Base-by-base conservation (phyloP, 1,284 basidiomycete species). In the Malassezia japonica region DNA sequence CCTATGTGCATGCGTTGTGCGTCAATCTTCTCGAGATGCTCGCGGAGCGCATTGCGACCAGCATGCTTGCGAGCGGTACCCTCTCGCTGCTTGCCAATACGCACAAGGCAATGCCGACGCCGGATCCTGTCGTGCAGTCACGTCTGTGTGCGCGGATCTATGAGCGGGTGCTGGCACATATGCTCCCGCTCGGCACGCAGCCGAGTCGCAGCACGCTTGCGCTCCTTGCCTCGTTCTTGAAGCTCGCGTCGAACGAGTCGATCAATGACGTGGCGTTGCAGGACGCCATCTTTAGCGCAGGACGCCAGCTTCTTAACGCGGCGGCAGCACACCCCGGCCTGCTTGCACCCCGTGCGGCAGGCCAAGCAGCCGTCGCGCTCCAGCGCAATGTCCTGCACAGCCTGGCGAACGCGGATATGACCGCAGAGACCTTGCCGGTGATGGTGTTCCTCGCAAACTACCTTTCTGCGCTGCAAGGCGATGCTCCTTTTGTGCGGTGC, bases 401-500 rank as follows among this genome's bases (percentile, higher is more conserved):
- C 1, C 37, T 48, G 8, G 39, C 31, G 15, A 9, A 28, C 24
- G 25, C 40, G 4, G 20, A 25, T 1, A n/a, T 18, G 20, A n/a
- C 10, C 20, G 27, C 18, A 24, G 18, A 10, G n/a, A 12, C 29
- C 4, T 23, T 31, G 42, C 29, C 20, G 12, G 15, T 31, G 25
- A 34, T 16, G 20, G n/a, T 27, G 28, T 44, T 44, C 28, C 24
- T 16, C 20, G 42, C 32, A 13, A 32, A 15, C 5, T 44, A 24
- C 16, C 27, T 15, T 12, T 9, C 18, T 5, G n/a, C 13, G 9
- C 34, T 44, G 15, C 10, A 18, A 7, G 21, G 33, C 13, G 65
- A 70, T 28, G 34, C 20, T 0, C 42, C 38, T 33, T 68, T 70
- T 35, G 50, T 62, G 43, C 48, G 61, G 36, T 64, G 62, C 46